These are phyloP conservation scores for Mucor ambiguus DNA, from an alignment of 371 early-diverging fungal genomes.

Conservation along the genomic window DNA sequence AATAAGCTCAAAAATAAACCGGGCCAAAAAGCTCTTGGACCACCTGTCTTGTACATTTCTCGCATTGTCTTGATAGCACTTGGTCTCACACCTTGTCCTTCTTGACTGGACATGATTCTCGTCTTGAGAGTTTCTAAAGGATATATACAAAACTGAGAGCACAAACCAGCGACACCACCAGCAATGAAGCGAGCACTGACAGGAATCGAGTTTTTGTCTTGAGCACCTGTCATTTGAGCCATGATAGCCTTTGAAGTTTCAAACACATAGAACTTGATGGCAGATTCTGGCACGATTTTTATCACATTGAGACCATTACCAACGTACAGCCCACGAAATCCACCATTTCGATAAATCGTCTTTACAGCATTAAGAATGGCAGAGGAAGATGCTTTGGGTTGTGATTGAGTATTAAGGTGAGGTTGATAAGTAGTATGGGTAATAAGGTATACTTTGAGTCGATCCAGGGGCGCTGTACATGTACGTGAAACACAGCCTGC, in stretches of 20 bases:
- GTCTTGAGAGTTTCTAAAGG: conserved; percentile 82
- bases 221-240: conserved; percentile 43
- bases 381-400: conserved; percentile 9
- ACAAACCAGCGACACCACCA: conserved; percentile 77
- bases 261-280: conserved; percentile 75
- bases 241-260: conserved; percentile 67
- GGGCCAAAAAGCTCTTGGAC: conserved; percentile 72
- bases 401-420: conserved; percentile 7
- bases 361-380: conserved; percentile 22
- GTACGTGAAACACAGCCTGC: conserved; percentile 79
- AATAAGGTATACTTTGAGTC: conserved; percentile 73
- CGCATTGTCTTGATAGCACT: conserved; percentile 42
- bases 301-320: conserved; percentile 82
- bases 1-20: conserved; percentile 65
- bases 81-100: background rate
- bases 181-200: conserved; percentile 69
- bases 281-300: conserved; percentile 83
- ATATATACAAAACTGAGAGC: conserved; percentile 75
- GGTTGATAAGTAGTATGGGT: conserved; percentile 42
- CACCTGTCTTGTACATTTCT: conserved; percentile 62
- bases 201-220: conserved; percentile 58
- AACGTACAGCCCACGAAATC: conserved; percentile 69
- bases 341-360: conserved; percentile 24
- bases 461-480: conserved; percentile 83
- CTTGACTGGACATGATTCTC: conserved; percentile 60